phyloP scores from a whole-genome alignment of 306 rosid genomes.

The Vachellia pachyceras region DNA sequence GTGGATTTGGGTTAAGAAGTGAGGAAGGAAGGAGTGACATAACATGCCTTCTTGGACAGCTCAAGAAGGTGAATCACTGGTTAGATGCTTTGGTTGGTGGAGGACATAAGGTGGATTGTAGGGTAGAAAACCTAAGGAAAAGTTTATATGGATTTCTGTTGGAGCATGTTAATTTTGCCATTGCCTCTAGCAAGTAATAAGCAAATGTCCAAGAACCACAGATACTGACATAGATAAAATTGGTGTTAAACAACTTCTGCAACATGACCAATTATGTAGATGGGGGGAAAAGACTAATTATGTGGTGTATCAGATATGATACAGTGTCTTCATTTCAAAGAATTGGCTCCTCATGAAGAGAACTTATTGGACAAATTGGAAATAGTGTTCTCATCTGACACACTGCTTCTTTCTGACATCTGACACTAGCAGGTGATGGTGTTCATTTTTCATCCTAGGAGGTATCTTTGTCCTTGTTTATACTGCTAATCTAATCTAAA shows the following conservation, averaged over 20 bases:
- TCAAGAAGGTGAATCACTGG: conserved; percentile 69
- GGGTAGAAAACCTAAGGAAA: conserved; percentile 58
- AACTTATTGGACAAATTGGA: conserved; percentile 41
- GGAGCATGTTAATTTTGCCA: conserved; percentile 54
- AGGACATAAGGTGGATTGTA: conserved; percentile 45
- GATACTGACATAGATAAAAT: neutral
- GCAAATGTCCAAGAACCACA: neutral
- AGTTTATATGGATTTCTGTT: conserved; percentile 57
- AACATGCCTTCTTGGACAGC: conserved; percentile 64
- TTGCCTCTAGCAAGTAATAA: conserved; percentile 32
- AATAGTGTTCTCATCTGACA: conserved; percentile 27
- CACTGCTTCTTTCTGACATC: conserved; percentile 28
- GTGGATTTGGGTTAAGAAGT: conserved; percentile 51
- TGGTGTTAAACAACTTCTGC: neutral
- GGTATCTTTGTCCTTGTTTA: neutral
- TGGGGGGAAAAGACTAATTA: neutral
- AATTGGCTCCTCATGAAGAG: neutral
- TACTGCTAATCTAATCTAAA: conserved; percentile 18
- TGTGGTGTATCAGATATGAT: neutral
- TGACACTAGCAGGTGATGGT: conserved; percentile 28
- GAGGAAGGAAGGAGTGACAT: conserved; percentile 44
- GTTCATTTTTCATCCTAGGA: conserved; percentile 18
- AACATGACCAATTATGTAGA: neutral
- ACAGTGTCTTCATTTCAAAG: neutral
- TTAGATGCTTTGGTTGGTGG: conserved; percentile 52